A percentile compares a stretch with the other conserved stretches of the same genome.
Conservation (phyloP, 2,329 filamentous ascomycete genomes). For the Chalara sp. region DNA sequence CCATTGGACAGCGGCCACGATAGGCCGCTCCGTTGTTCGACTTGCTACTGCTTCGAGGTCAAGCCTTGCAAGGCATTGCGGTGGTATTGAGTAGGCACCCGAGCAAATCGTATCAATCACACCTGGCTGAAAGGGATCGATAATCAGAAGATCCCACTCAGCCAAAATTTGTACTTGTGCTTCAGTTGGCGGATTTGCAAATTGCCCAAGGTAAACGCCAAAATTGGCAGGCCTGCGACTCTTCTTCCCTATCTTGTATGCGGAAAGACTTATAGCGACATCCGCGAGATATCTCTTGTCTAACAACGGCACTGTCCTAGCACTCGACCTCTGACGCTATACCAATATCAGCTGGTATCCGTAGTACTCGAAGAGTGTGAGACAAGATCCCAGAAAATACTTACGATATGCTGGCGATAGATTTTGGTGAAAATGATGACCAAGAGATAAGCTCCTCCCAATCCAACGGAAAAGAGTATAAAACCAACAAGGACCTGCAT, state of each 20-base stretch:
- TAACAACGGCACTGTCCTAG: background rate
- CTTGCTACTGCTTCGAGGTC: constrained; percentile 12
- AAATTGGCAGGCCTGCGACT: constrained; percentile 6
- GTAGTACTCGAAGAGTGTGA: too few relatives aligned
- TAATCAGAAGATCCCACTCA: constrained; percentile 36
- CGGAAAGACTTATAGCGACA: background rate
- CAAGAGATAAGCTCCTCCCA: constrained; percentile 14
- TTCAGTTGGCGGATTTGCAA: constrained; percentile 26
- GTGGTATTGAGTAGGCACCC: constrained; percentile 10
- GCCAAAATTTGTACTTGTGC: constrained; percentile 30
- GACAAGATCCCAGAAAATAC: too few relatives aligned
- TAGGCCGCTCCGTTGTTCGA: background rate
- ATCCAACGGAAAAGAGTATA: constrained; percentile 15
- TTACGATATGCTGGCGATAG: background rate
- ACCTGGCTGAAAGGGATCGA: constrained; percentile 34
- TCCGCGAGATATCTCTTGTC: background rate
- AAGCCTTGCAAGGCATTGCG: constrained; percentile 17
- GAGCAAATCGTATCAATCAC: constrained; percentile 28
- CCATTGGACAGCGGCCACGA: background rate
- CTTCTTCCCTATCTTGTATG: background rate
- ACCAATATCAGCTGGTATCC: background rate
- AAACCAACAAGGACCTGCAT: constrained; percentile 19
- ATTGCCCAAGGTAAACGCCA: constrained; percentile 36
- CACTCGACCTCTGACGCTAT: background rate
- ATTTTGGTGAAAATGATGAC: constrained; percentile 8